Evolutionary conservation across 805 yeast species (phyloP).

Genomic region (Saccharomycopsis sp.): DNA sequence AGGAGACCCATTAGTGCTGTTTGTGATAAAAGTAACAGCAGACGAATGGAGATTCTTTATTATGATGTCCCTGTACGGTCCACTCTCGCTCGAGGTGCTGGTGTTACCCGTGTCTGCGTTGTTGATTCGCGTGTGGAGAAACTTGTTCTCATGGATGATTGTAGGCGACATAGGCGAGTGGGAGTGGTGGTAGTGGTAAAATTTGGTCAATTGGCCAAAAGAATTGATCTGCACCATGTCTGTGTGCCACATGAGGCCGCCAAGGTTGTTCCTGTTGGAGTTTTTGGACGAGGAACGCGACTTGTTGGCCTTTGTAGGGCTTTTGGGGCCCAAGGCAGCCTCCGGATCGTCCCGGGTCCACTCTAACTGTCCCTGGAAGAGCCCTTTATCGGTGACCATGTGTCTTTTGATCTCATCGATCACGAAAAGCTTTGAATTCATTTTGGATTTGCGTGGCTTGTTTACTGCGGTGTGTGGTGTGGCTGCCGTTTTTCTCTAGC

Average conservation of each 20-base stretch:
- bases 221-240: constrained; percentile 13
- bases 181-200: not conserved
- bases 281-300: not conserved
- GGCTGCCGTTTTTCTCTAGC: no score
- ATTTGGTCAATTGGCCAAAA: constrained; percentile 15
- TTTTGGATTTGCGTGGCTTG: not conserved
- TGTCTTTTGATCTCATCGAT: constrained; percentile 11
- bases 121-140: not conserved
- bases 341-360: constrained; percentile 11
- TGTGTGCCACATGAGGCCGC: constrained; percentile 4
- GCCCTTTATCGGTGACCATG: constrained; percentile 19
- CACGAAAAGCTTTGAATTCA: not conserved
- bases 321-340: not conserved
- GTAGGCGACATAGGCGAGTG: not conserved
- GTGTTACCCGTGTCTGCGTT: not conserved
- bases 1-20: constrained; percentile 23
- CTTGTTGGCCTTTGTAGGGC: not conserved
- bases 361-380: constrained; percentile 20
- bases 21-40: constrained; percentile 22
- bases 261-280: not conserved
- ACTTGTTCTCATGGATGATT: not conserved
- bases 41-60: constrained; percentile 28
- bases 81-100: not conserved
- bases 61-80: constrained; percentile 21
- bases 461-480: not conserved